Evolutionary conservation across 1,284 basidiomycete species (phyloP).

Genomic region (Irpex sp.): DNA sequence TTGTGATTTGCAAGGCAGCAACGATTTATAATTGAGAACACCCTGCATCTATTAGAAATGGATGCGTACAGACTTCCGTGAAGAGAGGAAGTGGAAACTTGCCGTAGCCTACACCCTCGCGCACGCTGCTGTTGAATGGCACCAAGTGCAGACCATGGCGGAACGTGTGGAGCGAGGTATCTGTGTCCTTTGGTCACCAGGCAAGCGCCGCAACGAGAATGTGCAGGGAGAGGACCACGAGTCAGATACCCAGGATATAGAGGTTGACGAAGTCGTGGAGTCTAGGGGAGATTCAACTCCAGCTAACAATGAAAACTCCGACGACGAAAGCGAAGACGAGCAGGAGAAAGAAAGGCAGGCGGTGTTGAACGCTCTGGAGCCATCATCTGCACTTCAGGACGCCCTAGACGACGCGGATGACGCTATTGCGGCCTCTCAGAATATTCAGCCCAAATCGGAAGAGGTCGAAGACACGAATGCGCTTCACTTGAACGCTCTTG

Average conservation of each 20-base stretch:
- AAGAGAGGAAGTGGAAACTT: constrained; percentile 93
- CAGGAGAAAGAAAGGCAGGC: constrained; percentile 46
- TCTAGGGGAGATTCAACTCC: constrained; percentile 28
- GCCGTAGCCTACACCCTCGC: constrained; percentile 85
- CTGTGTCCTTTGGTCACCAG: constrained; percentile 57
- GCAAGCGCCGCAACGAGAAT: constrained; percentile 21
- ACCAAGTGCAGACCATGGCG: constrained; percentile 62
- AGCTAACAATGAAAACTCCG: constrained; percentile 29
- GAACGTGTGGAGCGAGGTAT: constrained; percentile 70
- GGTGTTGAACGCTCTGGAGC: constrained; percentile 56
- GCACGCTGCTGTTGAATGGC: constrained; percentile 84
- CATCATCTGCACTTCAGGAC: constrained; percentile 45
- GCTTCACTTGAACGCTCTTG: constrained; percentile 27
- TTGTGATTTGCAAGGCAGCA: background rate
- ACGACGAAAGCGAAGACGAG: constrained; percentile 61
- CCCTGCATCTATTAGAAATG: constrained; percentile 64
- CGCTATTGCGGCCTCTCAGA: constrained; percentile 20
- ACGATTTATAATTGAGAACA: background rate
- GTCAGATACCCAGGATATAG: constrained; percentile 17
- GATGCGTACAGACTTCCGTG: constrained; percentile 94
- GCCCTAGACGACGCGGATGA: constrained; percentile 39
- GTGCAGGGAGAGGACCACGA: constrained; percentile 22
- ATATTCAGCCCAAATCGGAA: constrained; percentile 56
- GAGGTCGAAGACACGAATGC: constrained; percentile 57
- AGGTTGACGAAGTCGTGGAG: constrained; percentile 12